Evolutionary conservation across 2,329 filamentous ascomycete genomes (phyloP), one percentile per base, ranked within the genome.

Genomic region (Microascus cirrosus): DNA sequence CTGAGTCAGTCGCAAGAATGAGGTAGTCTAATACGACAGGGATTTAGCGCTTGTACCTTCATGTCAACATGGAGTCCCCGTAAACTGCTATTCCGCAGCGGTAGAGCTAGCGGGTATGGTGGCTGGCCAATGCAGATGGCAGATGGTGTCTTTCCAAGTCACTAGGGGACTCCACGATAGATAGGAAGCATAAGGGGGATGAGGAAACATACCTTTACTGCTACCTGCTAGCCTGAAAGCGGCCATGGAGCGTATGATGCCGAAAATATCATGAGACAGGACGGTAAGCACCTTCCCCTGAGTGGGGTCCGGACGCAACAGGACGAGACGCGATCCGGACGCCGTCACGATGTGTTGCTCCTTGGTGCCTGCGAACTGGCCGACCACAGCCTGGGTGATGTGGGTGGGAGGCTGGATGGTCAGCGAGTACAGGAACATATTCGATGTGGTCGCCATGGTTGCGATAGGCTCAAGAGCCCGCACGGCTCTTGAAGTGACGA

Each of bases 351-450:
- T 96, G 74, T 96, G 92, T 78, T 99, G 94, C 74, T 96, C 93
- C 76, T 93, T 95, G 63, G 90, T 96, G 64, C 93, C 92, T 60
- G 90, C 86, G 74, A 97, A 97, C 75, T 97, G 93, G 65, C 94
- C 95, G 60, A 96, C 81, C 63, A 96, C 87, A 62, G 94, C 92
- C 74, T 95, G 88, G 55, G 87, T 91, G 67, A 96, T 85, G 60
- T 90, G 88, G 64, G 91, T 92, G 36, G 94, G 90, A 65, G 90
- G 87, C 74, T 96, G 91, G 68, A 99, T 86, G 65, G 94, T 97
- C 77, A 99, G 81, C 68, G 90, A 94, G 77, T 99, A 99, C 77
- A 99, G 86, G 73, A 96, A 96, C 90, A 96, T 95, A 72, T 93
- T 93, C 64, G 92, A 96, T 61, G 93, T 96, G 71, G 92, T 95